Evolutionary conservation across 352 stramenopile species (phyloP).

Genomic region (Phytophthora ohioensis): DNA sequence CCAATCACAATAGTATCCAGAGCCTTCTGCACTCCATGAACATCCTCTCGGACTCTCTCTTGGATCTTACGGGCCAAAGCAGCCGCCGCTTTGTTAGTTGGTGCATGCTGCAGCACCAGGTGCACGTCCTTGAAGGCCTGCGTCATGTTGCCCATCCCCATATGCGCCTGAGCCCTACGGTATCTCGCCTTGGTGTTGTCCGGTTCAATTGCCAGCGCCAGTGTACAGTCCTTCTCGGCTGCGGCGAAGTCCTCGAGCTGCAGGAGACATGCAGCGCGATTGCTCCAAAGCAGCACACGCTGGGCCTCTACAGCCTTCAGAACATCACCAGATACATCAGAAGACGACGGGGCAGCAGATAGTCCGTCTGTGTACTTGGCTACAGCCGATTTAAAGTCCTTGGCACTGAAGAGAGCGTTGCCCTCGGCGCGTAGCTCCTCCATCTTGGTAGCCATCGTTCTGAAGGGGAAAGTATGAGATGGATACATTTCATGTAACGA

Average conservation of each 20-base stretch:
- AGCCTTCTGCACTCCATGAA: slow-evolving; percentile 83
- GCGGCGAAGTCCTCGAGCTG: slow-evolving; percentile 69
- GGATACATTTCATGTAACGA: slow-evolving; percentile 31
- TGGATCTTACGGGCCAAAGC: slow-evolving; percentile 81
- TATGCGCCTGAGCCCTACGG: slow-evolving; percentile 74
- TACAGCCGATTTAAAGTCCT: slow-evolving; percentile 66
- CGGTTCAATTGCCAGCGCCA: slow-evolving; percentile 53
- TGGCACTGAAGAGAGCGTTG: slow-evolving; percentile 81
- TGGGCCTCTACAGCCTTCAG: slow-evolving; percentile 43
- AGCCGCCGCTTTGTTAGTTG: slow-evolving; percentile 77
- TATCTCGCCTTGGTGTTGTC: slow-evolving; percentile 85
- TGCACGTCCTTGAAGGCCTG: slow-evolving; percentile 78
- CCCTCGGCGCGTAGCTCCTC: slow-evolving; percentile 71
- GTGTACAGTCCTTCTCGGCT: slow-evolving; percentile 64
- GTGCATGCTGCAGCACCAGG: slow-evolving; percentile 74
- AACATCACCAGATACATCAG: slow-evolving; percentile 18
- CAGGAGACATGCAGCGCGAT: slow-evolving; percentile 77
- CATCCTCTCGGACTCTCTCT: slow-evolving; percentile 73
- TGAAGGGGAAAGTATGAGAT: slow-evolving; percentile 24
- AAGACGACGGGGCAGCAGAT: slow-evolving; percentile 14
- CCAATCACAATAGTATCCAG: slow-evolving; percentile 61
- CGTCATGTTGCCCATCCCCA: slow-evolving; percentile 72
- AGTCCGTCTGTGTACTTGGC: slow-evolving; percentile 78
- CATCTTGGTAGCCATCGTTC: slow-evolving; percentile 45
- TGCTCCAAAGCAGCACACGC: slow-evolving; percentile 76